Percentiles rank a stretch among this genome's conserved stretches.
Evolutionary conservation across 1,284 basidiomycete species (phyloP).

Genomic region (Pseudomicrostroma phylloplanum): DNA sequence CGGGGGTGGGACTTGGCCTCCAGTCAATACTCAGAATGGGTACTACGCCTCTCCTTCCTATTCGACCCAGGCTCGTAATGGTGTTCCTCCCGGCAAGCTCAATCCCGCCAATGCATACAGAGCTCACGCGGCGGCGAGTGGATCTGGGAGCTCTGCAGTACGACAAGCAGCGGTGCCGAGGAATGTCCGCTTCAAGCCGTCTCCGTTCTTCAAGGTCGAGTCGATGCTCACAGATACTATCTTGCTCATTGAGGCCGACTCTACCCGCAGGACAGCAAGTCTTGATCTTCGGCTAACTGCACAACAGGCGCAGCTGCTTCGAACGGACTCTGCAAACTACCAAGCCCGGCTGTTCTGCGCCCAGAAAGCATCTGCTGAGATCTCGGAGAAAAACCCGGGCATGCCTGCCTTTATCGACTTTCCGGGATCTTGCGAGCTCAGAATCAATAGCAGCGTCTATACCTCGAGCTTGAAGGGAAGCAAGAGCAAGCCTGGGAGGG

Average conservation of each 20-base stretch:
- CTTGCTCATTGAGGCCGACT: slow-evolving; percentile 31
- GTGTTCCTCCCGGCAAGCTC: background rate
- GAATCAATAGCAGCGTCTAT: slow-evolving; percentile 32
- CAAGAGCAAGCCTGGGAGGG: slow-evolving; percentile 39
- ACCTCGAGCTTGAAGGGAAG: slow-evolving; percentile 38
- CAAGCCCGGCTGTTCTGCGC: slow-evolving; percentile 40
- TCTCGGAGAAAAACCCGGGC: slow-evolving; percentile 16
- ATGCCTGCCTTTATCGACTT: slow-evolving; percentile 34
- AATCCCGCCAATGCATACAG: too few relatives aligned
- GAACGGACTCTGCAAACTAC: slow-evolving; percentile 10
- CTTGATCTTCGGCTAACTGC: slow-evolving; percentile 19
- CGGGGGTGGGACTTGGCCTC: background rate
- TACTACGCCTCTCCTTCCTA: background rate
- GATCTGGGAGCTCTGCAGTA: background rate
- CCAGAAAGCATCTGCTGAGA: slow-evolving; percentile 31
- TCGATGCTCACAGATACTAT: slow-evolving; percentile 29
- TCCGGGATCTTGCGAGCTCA: slow-evolving; percentile 37
- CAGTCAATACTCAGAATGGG: slow-evolving; percentile 11
- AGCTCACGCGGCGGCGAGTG: background rate
- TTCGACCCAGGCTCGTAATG: background rate
- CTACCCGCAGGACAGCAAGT: slow-evolving; percentile 22
- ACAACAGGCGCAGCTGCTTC: background rate
- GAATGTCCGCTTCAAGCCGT: slow-evolving; percentile 27
- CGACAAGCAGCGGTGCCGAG: background rate
- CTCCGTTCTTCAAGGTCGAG: slow-evolving; percentile 40